A percentile compares a stretch with the other conserved stretches of the same genome.
These are phyloP conservation scores for Withania somnifera DNA, from an alignment of 305 asterid genomes.

Conservation along the genomic window DNA sequence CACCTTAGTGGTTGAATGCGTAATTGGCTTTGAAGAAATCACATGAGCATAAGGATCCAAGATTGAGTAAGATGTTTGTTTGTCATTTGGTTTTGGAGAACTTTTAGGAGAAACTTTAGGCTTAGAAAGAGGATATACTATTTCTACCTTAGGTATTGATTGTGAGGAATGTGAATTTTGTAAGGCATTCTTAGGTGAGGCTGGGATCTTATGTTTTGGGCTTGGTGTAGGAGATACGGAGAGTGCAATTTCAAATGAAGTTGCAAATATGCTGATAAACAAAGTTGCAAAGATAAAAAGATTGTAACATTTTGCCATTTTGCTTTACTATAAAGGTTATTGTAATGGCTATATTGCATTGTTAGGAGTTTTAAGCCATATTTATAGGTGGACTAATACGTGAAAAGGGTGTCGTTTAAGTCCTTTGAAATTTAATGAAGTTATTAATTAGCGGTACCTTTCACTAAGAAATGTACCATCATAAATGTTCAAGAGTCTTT, in stretches of 20 bases:
- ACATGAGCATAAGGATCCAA: background rate
- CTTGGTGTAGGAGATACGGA: background rate
- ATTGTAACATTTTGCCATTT: background rate
- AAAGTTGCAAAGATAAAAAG: background rate
- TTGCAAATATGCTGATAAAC: background rate
- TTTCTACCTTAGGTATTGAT: background rate
- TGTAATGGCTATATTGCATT: background rate
- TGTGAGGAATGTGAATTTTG: background rate
- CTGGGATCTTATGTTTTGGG: background rate
- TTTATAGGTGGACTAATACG: background rate
- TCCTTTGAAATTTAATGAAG: background rate
- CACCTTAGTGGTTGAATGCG: background rate
- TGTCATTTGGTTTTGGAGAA: background rate
- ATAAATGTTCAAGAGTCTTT: background rate
- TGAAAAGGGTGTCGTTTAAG: background rate
- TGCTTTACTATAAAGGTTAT: background rate
- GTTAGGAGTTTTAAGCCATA: background rate
- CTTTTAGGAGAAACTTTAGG: background rate
- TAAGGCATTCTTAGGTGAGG: background rate
- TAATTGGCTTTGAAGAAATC: background rate
- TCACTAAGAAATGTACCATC: background rate
- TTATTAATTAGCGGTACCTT: background rate
- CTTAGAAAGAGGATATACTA: background rate
- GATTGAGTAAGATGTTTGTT: background rate
- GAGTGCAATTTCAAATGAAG: background rate